Conservation (phyloP, 345 rosid species). For the Barbarea vulgaris region DNA sequence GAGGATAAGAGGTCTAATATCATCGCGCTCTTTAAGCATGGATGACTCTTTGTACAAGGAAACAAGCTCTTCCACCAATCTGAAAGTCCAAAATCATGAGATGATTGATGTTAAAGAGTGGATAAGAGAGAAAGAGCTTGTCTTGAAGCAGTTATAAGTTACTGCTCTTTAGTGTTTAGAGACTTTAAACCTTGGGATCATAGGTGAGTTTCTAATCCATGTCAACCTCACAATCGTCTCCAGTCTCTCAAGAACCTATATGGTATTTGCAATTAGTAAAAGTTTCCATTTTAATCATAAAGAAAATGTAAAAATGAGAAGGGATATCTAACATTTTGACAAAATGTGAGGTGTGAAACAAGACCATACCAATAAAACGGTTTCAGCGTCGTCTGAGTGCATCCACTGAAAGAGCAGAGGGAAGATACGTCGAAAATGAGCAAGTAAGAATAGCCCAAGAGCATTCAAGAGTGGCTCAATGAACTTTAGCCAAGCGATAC, state of each 20-base stretch:
- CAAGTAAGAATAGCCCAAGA: slow-evolving; percentile 69
- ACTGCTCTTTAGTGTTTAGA: slow-evolving; percentile 17
- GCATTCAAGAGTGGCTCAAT: slow-evolving; percentile 66
- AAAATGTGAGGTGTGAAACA: neutral
- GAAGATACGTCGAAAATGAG: slow-evolving; percentile 76
- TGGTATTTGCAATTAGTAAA: neutral
- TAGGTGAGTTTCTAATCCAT: slow-evolving; percentile 85
- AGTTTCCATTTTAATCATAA: neutral
- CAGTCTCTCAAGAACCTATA: slow-evolving; percentile 78
- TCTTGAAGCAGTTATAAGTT: neutral
- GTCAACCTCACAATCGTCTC: slow-evolving; percentile 63
- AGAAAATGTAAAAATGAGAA: neutral
- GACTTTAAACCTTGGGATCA: slow-evolving; percentile 56
- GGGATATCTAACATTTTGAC: neutral
- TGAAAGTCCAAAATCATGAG: slow-evolving; percentile 34
- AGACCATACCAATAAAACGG: slow-evolving; percentile 65
- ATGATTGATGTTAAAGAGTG: neutral
- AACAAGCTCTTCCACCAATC: slow-evolving; percentile 84
- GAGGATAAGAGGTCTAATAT: slow-evolving; percentile 57
- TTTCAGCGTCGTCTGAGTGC: slow-evolving; percentile 84
- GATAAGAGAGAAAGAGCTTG: neutral
- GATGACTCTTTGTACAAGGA: slow-evolving; percentile 71
- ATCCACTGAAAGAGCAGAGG: slow-evolving; percentile 86
- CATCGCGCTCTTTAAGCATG: slow-evolving; percentile 59
- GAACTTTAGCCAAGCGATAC: slow-evolving; percentile 67